These are phyloP conservation scores for Plasmopara muralis DNA, from an alignment of 352 stramenopile species.

Conservation along the genomic window DNA sequence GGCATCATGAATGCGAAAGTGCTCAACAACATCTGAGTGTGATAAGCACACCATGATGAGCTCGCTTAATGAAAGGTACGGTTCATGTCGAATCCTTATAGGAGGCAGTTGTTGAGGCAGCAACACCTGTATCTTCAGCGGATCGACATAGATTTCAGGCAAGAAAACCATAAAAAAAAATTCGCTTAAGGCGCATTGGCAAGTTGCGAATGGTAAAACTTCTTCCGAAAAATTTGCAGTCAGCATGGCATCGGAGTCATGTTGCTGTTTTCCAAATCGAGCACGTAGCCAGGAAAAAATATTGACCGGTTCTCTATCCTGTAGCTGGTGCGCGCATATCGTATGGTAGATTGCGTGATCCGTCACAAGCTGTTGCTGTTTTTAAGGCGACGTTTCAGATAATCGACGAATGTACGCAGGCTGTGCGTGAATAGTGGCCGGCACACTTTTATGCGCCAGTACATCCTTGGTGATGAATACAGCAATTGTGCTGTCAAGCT, in stretches of 20 bases:
- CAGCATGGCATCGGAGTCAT: neutral
- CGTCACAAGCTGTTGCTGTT: neutral
- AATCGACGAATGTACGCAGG: neutral
- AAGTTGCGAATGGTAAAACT: neutral
- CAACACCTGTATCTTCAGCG: neutral
- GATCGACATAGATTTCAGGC: too few species aligned
- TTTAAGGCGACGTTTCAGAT: neutral
- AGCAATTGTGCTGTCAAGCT: neutral
- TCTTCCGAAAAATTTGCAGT: neutral
- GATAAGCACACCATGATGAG: neutral
- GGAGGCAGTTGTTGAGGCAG: neutral
- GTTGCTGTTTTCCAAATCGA: neutral
- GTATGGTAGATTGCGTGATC: neutral
- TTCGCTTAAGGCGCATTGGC: neutral
- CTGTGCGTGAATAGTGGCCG: neutral
- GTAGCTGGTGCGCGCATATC: neutral
- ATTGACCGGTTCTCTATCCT: neutral
- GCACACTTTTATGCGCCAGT: too few species aligned
- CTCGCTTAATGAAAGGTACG: neutral
- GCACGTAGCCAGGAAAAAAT: neutral
- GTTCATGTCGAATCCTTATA: neutral
- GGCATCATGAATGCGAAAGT: neutral
- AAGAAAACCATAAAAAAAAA: conserved; percentile 1
- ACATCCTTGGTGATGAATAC: neutral
- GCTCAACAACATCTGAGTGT: neutral